Base-by-base conservation (phyloP, 2,329 filamentous ascomycete genomes). In the Aspergillus bombycis region DNA sequence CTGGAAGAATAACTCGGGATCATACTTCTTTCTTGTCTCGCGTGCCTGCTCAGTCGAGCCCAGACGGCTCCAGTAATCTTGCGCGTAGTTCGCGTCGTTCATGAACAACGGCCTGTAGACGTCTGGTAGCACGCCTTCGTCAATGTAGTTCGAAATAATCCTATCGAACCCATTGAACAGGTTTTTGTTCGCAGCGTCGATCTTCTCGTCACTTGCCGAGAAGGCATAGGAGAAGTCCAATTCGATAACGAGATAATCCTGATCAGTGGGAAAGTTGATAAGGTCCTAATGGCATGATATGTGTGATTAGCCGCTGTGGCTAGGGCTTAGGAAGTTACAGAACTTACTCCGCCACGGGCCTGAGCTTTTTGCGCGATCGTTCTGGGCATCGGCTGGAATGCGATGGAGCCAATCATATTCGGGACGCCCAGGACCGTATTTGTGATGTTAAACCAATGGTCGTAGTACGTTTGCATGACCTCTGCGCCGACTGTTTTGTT, bases 101-200 rank as follows among this genome's bases (percentile, higher is more conserved):
- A 82, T 81, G 67, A 83, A 83, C 6, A 83, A 68, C 9, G 81
- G 81, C 16, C 78, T 69, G 62, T 82, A 80, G 7, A 75, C 77
- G 32, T 80, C 73, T 0, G 79, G 76, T 21, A 81, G 69, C 5
- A 72, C 68, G 12, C 76, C 78, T 11, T 74, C 61, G 8, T 74
- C 63, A 45, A 77, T 75, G 58, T 73, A 79, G 36, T 73, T 69
- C 21, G 74, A 69, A 9, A 80, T 71, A 2, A 75, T 60, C 14
- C 75, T 74, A n/a, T 70, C 70, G 58, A 79, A 69, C 7, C 77
- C 78, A 2, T 68, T 69, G 62, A 80, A 80, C 6, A 80, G 73
- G 12, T 72, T 68, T 58, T 79, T 74, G 48, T 75, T 77, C 1
- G 77, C 78, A 8, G 75, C 66, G 26, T 81, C 80, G 60, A 82